These are phyloP conservation scores for Pestalotiopsis sp. DNA, from an alignment of 2,329 filamentous ascomycete genomes.

Conservation along the genomic window DNA sequence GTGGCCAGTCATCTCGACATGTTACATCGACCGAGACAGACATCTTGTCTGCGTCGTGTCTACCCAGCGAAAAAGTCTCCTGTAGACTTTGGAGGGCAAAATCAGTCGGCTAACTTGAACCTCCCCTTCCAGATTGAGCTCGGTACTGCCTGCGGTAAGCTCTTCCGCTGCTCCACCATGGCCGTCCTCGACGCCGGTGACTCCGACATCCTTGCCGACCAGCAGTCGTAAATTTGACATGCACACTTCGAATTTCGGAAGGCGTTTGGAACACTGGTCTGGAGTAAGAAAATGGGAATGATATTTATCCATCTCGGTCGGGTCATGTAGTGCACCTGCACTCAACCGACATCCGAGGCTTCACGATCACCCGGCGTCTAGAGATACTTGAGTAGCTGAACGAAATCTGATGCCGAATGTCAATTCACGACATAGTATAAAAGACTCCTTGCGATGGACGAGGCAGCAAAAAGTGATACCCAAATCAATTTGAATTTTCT, in stretches of 20 bases:
- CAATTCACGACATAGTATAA: conserved; percentile 19
- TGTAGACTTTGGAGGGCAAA: conserved; percentile 85
- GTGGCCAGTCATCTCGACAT: conserved; percentile 2
- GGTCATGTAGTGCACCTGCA: neutral
- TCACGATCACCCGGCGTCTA: conserved; percentile 16
- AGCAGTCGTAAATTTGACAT: conserved; percentile 56
- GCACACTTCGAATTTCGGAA: conserved; percentile 22
- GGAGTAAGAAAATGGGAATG: conserved; percentile 11
- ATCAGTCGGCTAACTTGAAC: conserved; percentile 55
- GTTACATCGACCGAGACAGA: conserved; percentile 7
- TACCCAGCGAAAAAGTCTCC: conserved; percentile 91
- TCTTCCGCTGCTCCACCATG: conserved; percentile 98
- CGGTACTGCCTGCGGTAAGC: conserved; percentile 97
- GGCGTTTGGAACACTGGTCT: conserved; percentile 30
- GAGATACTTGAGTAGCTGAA: conserved; percentile 23
- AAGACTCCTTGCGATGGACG: conserved; percentile 14
- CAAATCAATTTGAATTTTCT: conserved; percentile 20
- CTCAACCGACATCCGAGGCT: conserved; percentile 16
- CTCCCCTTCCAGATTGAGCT: conserved; percentile 79
- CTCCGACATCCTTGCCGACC: conserved; percentile 92
- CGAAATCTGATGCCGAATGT: conserved; percentile 23
- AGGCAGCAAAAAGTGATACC: conserved; percentile 31
- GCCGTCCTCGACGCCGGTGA: conserved; percentile 96
- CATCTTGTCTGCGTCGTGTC: conserved; percentile 36
- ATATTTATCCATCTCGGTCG: conserved; percentile 2